Evolutionary conservation across 2,329 filamentous ascomycete genomes (phyloP).

Genomic region (Myrmaecium sp.): DNA sequence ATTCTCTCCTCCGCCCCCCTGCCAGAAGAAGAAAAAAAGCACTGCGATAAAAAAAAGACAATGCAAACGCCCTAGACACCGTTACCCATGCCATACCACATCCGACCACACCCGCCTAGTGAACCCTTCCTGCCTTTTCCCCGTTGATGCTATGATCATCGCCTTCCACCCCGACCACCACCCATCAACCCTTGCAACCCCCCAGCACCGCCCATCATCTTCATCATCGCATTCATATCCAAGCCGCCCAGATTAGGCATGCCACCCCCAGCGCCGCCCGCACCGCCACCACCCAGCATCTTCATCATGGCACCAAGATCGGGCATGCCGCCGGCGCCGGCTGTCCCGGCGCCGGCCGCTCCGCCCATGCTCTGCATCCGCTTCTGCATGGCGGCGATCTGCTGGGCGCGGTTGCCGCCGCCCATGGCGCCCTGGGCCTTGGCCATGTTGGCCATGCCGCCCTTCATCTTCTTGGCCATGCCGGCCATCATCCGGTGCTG

Average conservation of each 20-base stretch:
- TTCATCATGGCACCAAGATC: slow-evolving; percentile 55
- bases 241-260: slow-evolving; percentile 42
- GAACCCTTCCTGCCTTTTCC: too few relatives aligned
- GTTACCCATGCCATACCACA: too few relatives aligned
- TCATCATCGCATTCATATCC: slow-evolving; percentile 15
- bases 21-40: too few relatives aligned
- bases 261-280: slow-evolving; percentile 33
- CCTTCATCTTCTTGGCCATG: slow-evolving; percentile 98
- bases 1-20: too few relatives aligned
- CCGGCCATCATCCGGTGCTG: slow-evolving; percentile 98
- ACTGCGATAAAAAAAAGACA: too few relatives aligned
- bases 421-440: slow-evolving; percentile 80
- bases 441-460: slow-evolving; percentile 96
- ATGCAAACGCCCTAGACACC: too few relatives aligned
- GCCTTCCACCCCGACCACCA: slow-evolving; percentile 6
- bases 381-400: slow-evolving; percentile 96
- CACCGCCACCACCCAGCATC: slow-evolving; percentile 65
- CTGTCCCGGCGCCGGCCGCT: slow-evolving; percentile 42
- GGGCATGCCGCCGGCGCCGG: slow-evolving; percentile 34
- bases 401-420: slow-evolving; percentile 78
- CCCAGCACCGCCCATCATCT: slow-evolving; percentile 21
- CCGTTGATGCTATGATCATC: too few relatives aligned
- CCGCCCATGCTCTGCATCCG: slow-evolving; percentile 84
- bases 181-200: too few relatives aligned
- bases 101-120: too few relatives aligned